Conservation (phyloP, 2,329 filamentous ascomycete genomes). For the Metarhizium sp. region DNA sequence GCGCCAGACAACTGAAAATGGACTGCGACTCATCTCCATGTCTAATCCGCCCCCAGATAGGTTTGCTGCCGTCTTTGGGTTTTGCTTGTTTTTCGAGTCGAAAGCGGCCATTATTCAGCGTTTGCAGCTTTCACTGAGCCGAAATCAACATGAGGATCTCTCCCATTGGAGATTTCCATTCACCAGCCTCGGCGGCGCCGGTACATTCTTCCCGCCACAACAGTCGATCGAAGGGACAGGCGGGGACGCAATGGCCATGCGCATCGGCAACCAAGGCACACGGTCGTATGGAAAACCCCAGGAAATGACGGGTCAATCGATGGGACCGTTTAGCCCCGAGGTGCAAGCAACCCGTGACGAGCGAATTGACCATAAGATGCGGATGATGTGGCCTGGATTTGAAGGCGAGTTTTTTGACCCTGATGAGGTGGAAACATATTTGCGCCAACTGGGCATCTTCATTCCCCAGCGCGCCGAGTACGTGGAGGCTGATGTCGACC, state of each 20-base stretch:
- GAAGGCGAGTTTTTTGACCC: slow-evolving; percentile 70
- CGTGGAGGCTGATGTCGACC: slow-evolving; percentile 47
- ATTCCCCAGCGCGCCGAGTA: slow-evolving; percentile 54
- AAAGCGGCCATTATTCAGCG: slow-evolving; percentile 36
- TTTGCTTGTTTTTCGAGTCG: slow-evolving; percentile 54
- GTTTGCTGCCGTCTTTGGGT: slow-evolving; percentile 55
- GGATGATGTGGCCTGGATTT: slow-evolving; percentile 49
- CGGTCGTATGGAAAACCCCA: slow-evolving; percentile 13
- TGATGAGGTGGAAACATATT: slow-evolving; percentile 67
- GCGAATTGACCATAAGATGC: slow-evolving; percentile 33
- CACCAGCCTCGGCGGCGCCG: slow-evolving; percentile 56
- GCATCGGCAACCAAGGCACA: slow-evolving; percentile 29
- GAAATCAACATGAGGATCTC: slow-evolving; percentile 33
- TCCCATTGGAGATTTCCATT: slow-evolving; percentile 53
- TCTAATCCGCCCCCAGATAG: slow-evolving; percentile 35
- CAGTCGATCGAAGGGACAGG: slow-evolving; percentile 1
- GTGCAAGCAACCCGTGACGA: slow-evolving; percentile 31
- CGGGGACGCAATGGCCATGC: slow-evolving; percentile 2
- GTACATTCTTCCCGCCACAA: slow-evolving; percentile 47
- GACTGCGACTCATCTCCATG: slow-evolving; percentile 45
- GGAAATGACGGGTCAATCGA: slow-evolving; percentile 21
- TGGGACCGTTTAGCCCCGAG: slow-evolving; percentile 37
- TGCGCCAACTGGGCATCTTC: slow-evolving; percentile 52
- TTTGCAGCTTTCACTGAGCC: slow-evolving; percentile 24
- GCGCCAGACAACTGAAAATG: slow-evolving; percentile 54